These are phyloP conservation scores for Xylaria digitata DNA, from an alignment of 2,329 filamentous ascomycete genomes.

Conservation along the genomic window DNA sequence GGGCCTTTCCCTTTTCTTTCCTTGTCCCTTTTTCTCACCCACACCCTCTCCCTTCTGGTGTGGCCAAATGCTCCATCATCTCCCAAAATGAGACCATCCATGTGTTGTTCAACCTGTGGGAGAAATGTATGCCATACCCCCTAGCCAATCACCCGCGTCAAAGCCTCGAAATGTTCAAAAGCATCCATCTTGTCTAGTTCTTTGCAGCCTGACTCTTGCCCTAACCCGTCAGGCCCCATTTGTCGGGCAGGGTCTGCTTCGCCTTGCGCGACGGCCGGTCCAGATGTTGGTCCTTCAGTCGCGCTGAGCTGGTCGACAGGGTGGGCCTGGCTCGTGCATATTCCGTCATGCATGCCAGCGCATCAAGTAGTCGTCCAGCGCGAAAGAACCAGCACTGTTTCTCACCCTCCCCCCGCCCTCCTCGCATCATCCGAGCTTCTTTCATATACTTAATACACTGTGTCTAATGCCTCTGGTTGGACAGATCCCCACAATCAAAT, in stretches of 20 bases:
- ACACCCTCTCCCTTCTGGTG: slow-evolving; percentile 47
- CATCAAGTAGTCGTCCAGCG: slow-evolving; percentile 62
- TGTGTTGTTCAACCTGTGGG: slow-evolving; percentile 47
- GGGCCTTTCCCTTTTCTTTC: slow-evolving; percentile 50
- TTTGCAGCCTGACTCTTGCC: slow-evolving; percentile 43
- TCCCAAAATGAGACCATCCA: slow-evolving; percentile 45
- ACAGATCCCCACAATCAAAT: slow-evolving; percentile 54
- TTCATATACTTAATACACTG: slow-evolving; percentile 55
- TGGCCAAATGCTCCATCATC: slow-evolving; percentile 46
- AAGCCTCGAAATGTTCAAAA: slow-evolving; percentile 44
- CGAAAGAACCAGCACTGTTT: slow-evolving; percentile 53
- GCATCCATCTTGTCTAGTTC: slow-evolving; percentile 40
- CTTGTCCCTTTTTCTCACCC: slow-evolving; percentile 49
- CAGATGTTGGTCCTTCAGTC: slow-evolving; percentile 48
- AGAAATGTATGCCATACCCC: slow-evolving; percentile 43
- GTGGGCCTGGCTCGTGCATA: slow-evolving; percentile 64
- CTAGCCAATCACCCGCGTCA: slow-evolving; percentile 45
- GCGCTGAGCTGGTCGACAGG: slow-evolving; percentile 58
- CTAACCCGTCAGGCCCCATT: slow-evolving; percentile 43
- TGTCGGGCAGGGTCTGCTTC: slow-evolving; percentile 47
- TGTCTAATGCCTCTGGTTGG: slow-evolving; percentile 58
- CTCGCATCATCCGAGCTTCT: slow-evolving; percentile 52
- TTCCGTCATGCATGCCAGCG: slow-evolving; percentile 70
- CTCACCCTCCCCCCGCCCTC: slow-evolving; percentile 48
- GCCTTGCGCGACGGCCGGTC: slow-evolving; percentile 51